Base-by-base conservation (phyloP, 768 basidiomycete genomes). In the Boletus speciosus region DNA sequence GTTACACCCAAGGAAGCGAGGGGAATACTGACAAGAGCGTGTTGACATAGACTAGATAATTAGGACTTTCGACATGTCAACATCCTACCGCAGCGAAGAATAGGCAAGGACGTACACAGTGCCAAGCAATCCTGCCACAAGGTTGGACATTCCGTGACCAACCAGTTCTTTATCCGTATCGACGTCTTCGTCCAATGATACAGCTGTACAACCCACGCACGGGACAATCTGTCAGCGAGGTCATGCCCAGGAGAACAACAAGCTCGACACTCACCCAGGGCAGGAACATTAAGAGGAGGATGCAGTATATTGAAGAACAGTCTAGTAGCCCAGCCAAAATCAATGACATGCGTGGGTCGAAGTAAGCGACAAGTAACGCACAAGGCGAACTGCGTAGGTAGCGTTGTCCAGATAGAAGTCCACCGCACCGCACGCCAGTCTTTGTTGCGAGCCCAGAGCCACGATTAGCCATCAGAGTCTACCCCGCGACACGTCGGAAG, bases 311-410 rank as follows among this genome's bases (percentile, higher is more conserved):
- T 92, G 73, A 93, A 92, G 66, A 93, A 92, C 35, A 93, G 56
- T 53, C 88, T 89, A 52, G 31, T n/a, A 11, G 27, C 25, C 44
- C 12, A 66, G 64, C 16, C 69, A 67, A 48, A 48, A 72, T 68
- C 39, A 74, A 56, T 29, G 8, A 44, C 9, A 6, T 5, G 40
- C 5, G 1, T 23, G 19, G 5, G 7, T 12, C 19, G 1, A 36
- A 34, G 21, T 3, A 5, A 11, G 15, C 21, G 21, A 35, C 67
- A 56, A 42, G 50, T 67, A 61, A 73, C 90, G 65, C 56, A 88
- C 84, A 99, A 69, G 5, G 96, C 96, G 54, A 98, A 83, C 66
- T 98, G 96, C 1, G 95, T 98, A 4, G 96, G 95, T 64, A 99
- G 73, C 0, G 93, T 95, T 1, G 80, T 73, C 84, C 87, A 86